Conservation (phyloP, 2,329 filamentous ascomycete genomes). For the Akanthomyces uredinophilus region DNA sequence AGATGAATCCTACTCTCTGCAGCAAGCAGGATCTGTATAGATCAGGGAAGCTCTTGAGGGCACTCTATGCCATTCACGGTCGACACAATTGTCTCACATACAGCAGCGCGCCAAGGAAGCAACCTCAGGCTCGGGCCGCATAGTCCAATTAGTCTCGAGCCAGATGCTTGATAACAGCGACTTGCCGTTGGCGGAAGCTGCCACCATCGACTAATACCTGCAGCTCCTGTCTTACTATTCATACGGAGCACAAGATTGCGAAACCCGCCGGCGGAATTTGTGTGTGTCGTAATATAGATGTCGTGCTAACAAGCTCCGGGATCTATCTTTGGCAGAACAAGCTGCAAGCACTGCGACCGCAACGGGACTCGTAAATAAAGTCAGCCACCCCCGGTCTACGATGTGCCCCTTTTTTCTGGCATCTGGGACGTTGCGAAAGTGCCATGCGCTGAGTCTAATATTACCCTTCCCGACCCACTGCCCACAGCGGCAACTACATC, state of each 20-base stretch:
- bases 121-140: neutral
- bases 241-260: neutral
- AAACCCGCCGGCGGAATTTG: neutral
- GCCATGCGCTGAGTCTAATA: neutral
- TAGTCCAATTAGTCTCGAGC: neutral
- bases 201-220: neutral
- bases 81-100: neutral
- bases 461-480: slow-evolving; percentile 1
- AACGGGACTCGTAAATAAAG: neutral
- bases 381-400: neutral
- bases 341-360: neutral
- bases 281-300: slow-evolving; percentile 1
- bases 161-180: neutral
- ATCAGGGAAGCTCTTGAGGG: neutral
- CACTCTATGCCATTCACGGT: neutral
- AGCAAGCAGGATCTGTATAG: neutral
- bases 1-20: neutral
- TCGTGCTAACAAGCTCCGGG: neutral
- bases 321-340: neutral
- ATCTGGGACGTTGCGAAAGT: neutral
- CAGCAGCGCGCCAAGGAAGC: neutral
- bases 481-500: neutral
- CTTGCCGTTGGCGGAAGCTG: neutral
- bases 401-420: slow-evolving; percentile 5
- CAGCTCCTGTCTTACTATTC: neutral